phyloP scores from a whole-genome alignment of 2,329 filamentous ascomycete species.

The Exophiala sp. region DNA sequence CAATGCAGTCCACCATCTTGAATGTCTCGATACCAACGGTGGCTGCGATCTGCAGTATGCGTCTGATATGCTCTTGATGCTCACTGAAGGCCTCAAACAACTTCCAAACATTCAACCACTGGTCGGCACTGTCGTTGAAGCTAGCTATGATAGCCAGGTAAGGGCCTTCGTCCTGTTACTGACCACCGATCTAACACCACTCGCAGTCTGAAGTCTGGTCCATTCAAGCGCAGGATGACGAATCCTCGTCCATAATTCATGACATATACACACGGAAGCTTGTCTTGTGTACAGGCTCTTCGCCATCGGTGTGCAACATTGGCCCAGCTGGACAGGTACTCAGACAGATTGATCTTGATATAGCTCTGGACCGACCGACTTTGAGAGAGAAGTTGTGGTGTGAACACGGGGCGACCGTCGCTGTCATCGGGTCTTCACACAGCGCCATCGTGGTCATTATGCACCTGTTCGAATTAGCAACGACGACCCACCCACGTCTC shows the following conservation, averaged over 20 bases:
- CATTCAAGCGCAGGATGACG: conserved; percentile 15
- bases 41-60: conserved; percentile 58
- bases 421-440: conserved; percentile 61
- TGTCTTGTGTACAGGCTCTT: conserved; percentile 59
- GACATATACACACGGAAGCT: conserved; percentile 44
- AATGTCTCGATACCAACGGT: conserved; percentile 53
- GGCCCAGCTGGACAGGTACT: conserved; percentile 43
- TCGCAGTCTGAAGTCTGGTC: conserved; percentile 17
- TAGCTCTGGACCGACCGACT: conserved; percentile 52
- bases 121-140: conserved; percentile 35
- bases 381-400: conserved; percentile 41
- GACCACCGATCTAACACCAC: not conserved
- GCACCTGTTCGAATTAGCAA: conserved; percentile 56
- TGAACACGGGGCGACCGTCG: conserved; percentile 44
- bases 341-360: conserved; percentile 51
- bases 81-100: conserved; percentile 42
- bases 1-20: conserved; percentile 54
- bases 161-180: not conserved
- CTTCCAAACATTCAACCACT: conserved; percentile 36
- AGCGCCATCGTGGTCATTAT: conserved; percentile 61
- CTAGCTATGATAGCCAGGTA: conserved; percentile 26
- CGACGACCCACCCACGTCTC: conserved; percentile 51
- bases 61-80: conserved; percentile 52
- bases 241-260: conserved; percentile 31
- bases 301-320: conserved; percentile 40